Base-by-base conservation (phyloP, 805 yeast genomes). In the Zygosaccharomyces bailii region DNA sequence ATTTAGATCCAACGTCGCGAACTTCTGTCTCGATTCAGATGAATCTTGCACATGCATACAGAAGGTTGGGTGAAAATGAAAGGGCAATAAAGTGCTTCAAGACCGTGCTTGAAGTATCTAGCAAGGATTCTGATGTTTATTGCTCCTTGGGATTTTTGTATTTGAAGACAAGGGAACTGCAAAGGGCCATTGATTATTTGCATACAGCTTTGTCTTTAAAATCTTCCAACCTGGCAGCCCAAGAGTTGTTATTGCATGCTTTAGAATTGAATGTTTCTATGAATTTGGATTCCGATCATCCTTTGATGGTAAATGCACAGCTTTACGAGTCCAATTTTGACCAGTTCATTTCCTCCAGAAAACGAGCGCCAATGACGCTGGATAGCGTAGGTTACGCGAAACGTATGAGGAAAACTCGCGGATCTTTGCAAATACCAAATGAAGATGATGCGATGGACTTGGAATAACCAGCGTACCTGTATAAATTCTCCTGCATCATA, bases 21-120 rank as follows among this genome's bases (percentile, higher is more conserved):
- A 85, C 93, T 0, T 86, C 95, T 85, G 71, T 83, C 0, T 84
- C 96, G 2, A 85, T 93, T 20, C 87, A 86, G 61, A 76, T 87
- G 18, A 90, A 90, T 63, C 69, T 90, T 47, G 96, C 96, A 0
- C 96, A 90, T 62, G 95, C 90, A 3, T 88, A 84, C 61, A 70
- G 96, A 49, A 72, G 85, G 43, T 63, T 80, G 41, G 80, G 79
- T 39, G 72, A 75, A 40, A 77, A 72, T 45, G 78, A 79, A 37
- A 79, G 80, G 58, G 84, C 97, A 0, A 70, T 89, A 33, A 75
- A 72, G 36, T 84, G 85, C 57, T 91, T 93, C 62, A 79, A 79
- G 47, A 81, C 82, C 52, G 96, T 93, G 2, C 63, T 86, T 25
- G 80, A 78, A 51, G 70, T 83, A 11, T 75, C 87, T 23, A 80